A percentile compares a stretch with the other conserved stretches of the same genome.
These are phyloP conservation scores for Paramecium caudatum DNA, from an alignment of 73 alveolate genomes.

Conservation along the genomic window DNA sequence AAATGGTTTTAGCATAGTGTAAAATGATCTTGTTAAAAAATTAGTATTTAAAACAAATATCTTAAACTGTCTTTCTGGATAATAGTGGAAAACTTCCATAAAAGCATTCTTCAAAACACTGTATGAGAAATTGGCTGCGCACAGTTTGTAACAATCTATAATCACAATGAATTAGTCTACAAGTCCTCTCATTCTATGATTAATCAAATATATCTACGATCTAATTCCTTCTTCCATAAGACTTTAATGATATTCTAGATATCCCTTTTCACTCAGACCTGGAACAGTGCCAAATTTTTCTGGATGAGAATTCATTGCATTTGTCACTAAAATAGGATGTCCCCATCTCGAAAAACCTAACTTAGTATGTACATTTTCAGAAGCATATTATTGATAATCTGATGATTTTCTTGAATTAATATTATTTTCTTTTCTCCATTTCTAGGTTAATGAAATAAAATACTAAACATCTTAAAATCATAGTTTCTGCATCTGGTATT, in stretches of 20 bases:
- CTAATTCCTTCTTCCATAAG: constrained; percentile 56
- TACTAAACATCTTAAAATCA: constrained; percentile 35
- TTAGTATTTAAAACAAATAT: constrained; percentile 41
- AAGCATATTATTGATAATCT: not conserved
- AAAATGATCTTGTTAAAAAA: constrained; percentile 22
- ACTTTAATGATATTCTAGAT: constrained; percentile 2
- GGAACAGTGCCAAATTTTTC: not conserved
- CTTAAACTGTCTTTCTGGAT: constrained; percentile 63
- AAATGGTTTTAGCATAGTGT: constrained; percentile 55
- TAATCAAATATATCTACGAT: constrained; percentile 5
- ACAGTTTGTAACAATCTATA: constrained; percentile 42
- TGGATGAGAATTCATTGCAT: constrained; percentile 46
- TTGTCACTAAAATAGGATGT: constrained; percentile 39
- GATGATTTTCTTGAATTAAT: constrained; percentile 32
- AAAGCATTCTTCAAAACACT: constrained; percentile 14
- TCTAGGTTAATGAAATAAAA: not conserved
- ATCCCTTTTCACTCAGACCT: not conserved
- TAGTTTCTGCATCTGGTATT: not conserved
- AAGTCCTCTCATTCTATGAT: constrained; percentile 32
- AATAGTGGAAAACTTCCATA: constrained; percentile 25
- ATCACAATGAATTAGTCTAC: constrained; percentile 48
- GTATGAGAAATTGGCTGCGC: constrained; percentile 9
- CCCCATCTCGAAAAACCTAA: constrained; percentile 67
- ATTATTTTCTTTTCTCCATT: constrained; percentile 60
- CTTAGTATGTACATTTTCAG: constrained; percentile 13